phyloP scores from a whole-genome alignment of 371 early-diverging fungal genomes.

The Mortierella sp. region DNA sequence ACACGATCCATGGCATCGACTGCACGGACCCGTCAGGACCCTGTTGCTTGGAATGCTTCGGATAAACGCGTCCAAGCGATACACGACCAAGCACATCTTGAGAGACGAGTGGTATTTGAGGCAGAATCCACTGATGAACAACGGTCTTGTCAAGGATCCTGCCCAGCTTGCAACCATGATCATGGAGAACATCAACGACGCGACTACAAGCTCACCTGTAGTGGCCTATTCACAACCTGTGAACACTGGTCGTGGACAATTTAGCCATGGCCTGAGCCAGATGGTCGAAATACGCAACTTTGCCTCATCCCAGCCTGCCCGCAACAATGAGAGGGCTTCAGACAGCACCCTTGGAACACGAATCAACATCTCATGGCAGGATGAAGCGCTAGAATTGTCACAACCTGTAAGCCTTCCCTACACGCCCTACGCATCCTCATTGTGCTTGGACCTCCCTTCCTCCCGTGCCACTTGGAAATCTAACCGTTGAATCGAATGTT shows the following conservation, averaged over 20 bases:
- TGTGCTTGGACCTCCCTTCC: no score
- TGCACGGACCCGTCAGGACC: constrained; percentile 55
- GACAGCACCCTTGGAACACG: constrained; percentile 46
- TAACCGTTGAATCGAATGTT: no score
- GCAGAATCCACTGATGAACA: constrained; percentile 29
- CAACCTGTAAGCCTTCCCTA: constrained; percentile 46
- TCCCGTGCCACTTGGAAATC: no score
- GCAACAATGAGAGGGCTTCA: constrained; percentile 48
- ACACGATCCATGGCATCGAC: constrained; percentile 62
- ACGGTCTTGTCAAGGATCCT: constrained; percentile 61
- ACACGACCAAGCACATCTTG: constrained; percentile 31
- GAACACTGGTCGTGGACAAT: constrained; percentile 32
- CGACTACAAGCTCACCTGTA: constrained; percentile 35
- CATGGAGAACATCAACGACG: constrained; percentile 53
- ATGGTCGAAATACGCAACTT: constrained; percentile 33
- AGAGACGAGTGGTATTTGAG: constrained; percentile 49
- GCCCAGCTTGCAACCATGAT: constrained; percentile 60
- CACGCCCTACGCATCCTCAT: no score
- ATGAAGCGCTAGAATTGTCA: constrained; percentile 40
- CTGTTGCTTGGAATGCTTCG: constrained; percentile 43
- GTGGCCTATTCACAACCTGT: constrained; percentile 52
- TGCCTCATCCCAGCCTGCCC: constrained; percentile 44
- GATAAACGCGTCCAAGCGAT: constrained; percentile 38
- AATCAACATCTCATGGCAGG: constrained; percentile 51
- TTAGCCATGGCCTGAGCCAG: constrained; percentile 37